A percentile compares a stretch with the other conserved stretches of the same genome.
Evolutionary conservation across 768 basidiomycete genomes (phyloP).

Genomic region (Psilocybe sp.): DNA sequence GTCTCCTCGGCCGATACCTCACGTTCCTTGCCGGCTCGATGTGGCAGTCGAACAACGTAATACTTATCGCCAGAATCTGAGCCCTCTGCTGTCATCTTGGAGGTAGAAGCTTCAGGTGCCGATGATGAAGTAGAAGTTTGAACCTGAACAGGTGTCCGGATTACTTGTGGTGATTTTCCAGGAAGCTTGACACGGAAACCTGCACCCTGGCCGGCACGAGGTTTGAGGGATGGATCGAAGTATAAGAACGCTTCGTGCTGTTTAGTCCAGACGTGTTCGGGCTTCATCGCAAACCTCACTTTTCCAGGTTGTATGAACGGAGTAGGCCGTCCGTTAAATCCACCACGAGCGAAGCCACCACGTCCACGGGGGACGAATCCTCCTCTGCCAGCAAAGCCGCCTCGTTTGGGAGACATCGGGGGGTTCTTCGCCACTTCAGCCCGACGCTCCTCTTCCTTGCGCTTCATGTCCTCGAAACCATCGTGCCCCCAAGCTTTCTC

Average conservation of each 20-base stretch:
- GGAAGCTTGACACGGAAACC: conserved; percentile 65
- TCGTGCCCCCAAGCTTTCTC: conserved; percentile 82
- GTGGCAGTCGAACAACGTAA: conserved; percentile 57
- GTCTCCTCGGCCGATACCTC: conserved; percentile 16
- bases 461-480: conserved; percentile 85
- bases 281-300: conserved; percentile 72
- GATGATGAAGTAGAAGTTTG: conserved; percentile 16
- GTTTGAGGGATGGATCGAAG: conserved; percentile 56
- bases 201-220: conserved; percentile 53
- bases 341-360: conserved; percentile 42
- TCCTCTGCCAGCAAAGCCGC: conserved; percentile 41
- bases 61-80: conserved; percentile 43
- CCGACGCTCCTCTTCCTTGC: conserved; percentile 59
- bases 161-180: conserved; percentile 37
- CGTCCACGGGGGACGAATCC: conserved; percentile 47
- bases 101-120: conserved; percentile 12
- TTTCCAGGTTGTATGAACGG: conserved; percentile 36
- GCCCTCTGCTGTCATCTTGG: conserved; percentile 13
- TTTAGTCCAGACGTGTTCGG: conserved; percentile 82
- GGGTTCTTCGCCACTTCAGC: conserved; percentile 20
- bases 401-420: conserved; percentile 19
- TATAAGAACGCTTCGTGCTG: conserved; percentile 76
- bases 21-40: conserved; percentile 34
- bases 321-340: conserved; percentile 30
- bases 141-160: conserved; percentile 28